These are phyloP conservation scores for Cajanus cajan DNA, from an alignment of 306 rosid species.

Conservation along the genomic window DNA sequence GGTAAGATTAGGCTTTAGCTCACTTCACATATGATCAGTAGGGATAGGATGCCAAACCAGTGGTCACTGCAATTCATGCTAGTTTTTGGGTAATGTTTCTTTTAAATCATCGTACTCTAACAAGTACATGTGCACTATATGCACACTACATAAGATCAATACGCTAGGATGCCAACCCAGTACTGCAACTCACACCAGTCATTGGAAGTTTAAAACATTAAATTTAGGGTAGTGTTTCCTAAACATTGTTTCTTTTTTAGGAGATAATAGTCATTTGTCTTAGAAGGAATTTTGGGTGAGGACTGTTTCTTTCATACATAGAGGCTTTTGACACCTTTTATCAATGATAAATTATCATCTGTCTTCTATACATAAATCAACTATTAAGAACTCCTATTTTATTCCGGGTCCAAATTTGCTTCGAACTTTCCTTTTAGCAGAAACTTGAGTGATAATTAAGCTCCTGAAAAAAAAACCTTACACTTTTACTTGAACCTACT, in stretches of 20 bases:
- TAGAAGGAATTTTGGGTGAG: background rate
- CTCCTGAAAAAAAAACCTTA: background rate
- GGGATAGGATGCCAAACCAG: slow-evolving; percentile 8
- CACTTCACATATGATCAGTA: background rate
- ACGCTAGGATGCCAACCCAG: slow-evolving; percentile 6
- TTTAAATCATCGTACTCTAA: background rate
- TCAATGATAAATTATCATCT: too few species aligned
- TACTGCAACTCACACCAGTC: background rate
- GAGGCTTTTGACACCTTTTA: background rate
- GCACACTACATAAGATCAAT: background rate
- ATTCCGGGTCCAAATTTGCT: background rate
- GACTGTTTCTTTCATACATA: background rate
- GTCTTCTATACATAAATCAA: background rate
- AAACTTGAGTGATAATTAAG: background rate
- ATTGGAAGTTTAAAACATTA: background rate
- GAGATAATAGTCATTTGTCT: background rate
- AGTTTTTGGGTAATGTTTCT: background rate
- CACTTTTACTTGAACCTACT: background rate
- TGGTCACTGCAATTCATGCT: background rate
- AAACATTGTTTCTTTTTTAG: background rate
- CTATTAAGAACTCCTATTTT: background rate
- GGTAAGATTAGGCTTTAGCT: background rate
- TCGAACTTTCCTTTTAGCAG: background rate
- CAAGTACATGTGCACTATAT: background rate
- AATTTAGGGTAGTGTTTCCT: background rate